Conservation (phyloP, 345 rosid species). For the Carallia pectinifolia region DNA sequence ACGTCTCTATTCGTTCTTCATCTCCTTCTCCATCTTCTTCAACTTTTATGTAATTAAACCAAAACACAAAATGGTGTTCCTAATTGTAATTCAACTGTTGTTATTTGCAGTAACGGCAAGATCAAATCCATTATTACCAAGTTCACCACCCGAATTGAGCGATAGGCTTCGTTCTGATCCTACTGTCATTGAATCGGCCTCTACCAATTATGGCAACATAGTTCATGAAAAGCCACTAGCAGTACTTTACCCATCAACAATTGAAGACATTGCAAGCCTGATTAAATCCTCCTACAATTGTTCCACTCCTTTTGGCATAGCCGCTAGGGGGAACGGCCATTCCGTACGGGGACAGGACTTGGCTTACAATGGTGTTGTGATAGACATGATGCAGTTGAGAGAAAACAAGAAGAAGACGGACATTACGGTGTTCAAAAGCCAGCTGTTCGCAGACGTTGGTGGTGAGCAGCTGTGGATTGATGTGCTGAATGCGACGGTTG, state of each 20-base stretch:
- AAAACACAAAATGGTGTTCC: not conserved
- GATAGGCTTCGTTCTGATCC: constrained; percentile 9
- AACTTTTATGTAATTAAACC: not conserved
- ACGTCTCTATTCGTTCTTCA: no score
- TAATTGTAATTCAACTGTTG: not conserved
- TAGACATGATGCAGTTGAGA: constrained; percentile 15
- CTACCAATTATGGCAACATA: constrained; percentile 27
- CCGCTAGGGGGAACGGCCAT: constrained; percentile 27
- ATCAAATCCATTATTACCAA: not conserved
- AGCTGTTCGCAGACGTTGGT: constrained; percentile 19
- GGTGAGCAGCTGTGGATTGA: constrained; percentile 26
- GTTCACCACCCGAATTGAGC: constrained; percentile 12
- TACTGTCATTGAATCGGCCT: not conserved
- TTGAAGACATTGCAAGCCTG: constrained; percentile 9
- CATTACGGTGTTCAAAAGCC: not conserved
- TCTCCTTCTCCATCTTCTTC: no score
- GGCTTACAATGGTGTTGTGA: constrained; percentile 20
- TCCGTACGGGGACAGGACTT: constrained; percentile 18
- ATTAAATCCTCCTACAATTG: constrained; percentile 18
- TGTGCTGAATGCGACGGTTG: constrained; percentile 16
- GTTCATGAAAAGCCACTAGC: constrained; percentile 25
- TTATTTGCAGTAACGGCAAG: not conserved
- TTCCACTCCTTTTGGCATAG: constrained; percentile 13
- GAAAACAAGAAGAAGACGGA: not conserved
- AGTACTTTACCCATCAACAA: constrained; percentile 18